Evolutionary conservation across 768 basidiomycete species (phyloP).

Genomic region (Candolleomyces eurysporus): DNA sequence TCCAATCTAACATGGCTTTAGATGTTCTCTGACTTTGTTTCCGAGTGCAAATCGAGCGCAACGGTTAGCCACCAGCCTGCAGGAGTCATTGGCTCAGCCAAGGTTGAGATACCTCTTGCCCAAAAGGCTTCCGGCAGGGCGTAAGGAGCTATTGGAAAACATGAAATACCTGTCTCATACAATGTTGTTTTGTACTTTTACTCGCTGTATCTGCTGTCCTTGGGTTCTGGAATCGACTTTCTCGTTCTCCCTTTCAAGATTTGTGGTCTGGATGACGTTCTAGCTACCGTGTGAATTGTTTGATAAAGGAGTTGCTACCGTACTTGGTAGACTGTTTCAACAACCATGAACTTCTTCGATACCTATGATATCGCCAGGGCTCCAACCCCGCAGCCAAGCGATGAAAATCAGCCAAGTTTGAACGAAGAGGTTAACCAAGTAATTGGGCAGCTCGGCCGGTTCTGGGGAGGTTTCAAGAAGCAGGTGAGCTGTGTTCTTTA

Average conservation of each 20-base stretch:
- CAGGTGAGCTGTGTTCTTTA: conserved; percentile 52
- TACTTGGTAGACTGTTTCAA: conserved; percentile 6
- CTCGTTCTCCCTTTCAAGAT: neutral
- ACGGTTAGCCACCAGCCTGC: conserved; percentile 16
- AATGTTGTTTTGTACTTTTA: neutral
- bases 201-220: neutral
- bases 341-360: conserved; percentile 72
- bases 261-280: neutral
- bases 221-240: neutral
- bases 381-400: conserved; percentile 41
- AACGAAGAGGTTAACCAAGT: conserved; percentile 90
- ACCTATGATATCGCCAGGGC: conserved; percentile 57
- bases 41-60: conserved; percentile 70
- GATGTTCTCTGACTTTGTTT: conserved; percentile 95
- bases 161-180: neutral
- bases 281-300: conserved; percentile 1
- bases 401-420: conserved; percentile 49
- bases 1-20: conserved; percentile 22
- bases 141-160: neutral
- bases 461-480: conserved; percentile 91
- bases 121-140: conserved; percentile 14
- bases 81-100: conserved; percentile 18
- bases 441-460: conserved; percentile 78
- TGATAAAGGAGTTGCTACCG: neutral
- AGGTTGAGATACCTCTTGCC: conserved; percentile 14